Conservation (phyloP, 1,139 yeast species). For the Nakaseomyces bracarensis region DNA sequence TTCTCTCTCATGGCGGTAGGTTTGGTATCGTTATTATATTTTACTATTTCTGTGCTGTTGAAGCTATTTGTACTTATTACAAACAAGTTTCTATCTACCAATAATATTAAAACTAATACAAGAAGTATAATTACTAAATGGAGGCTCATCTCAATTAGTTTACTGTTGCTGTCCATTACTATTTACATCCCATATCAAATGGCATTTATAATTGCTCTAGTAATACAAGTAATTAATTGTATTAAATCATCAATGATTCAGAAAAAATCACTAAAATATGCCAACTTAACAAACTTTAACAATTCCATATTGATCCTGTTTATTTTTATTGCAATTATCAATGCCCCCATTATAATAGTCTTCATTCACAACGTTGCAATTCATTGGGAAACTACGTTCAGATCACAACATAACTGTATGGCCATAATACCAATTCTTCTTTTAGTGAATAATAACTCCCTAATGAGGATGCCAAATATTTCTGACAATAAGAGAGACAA, state of each 20-base stretch:
- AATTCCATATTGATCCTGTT: conserved; percentile 47
- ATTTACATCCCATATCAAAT: conserved; percentile 72
- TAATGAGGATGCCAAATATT: conserved; percentile 21
- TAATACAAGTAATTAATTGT: conserved; percentile 45
- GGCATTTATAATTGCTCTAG: conserved; percentile 52
- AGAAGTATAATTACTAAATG: conserved; percentile 19
- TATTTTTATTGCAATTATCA: conserved; percentile 62
- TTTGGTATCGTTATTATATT: conserved; percentile 30
- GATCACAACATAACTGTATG: conserved; percentile 65
- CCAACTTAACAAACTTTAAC: conserved; percentile 42
- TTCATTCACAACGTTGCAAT: conserved; percentile 61
- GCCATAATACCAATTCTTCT: conserved; percentile 57
- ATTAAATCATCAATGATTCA: conserved; percentile 27
- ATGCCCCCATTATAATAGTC: conserved; percentile 59
- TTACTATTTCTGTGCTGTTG: not conserved
- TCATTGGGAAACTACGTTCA: conserved; percentile 67
- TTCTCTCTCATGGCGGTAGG: conserved; percentile 48
- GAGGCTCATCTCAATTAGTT: not conserved
- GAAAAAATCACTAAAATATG: conserved; percentile 8
- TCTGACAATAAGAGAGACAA: conserved; percentile 25
- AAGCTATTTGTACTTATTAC: conserved; percentile 4
- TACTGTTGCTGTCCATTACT: conserved; percentile 41
- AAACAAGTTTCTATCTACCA: conserved; percentile 2
- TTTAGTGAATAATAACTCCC: conserved; percentile 40
- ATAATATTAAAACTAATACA: conserved; percentile 28